Base-by-base conservation (phyloP, 164 flowering plant species). In the Piper betle region DNA sequence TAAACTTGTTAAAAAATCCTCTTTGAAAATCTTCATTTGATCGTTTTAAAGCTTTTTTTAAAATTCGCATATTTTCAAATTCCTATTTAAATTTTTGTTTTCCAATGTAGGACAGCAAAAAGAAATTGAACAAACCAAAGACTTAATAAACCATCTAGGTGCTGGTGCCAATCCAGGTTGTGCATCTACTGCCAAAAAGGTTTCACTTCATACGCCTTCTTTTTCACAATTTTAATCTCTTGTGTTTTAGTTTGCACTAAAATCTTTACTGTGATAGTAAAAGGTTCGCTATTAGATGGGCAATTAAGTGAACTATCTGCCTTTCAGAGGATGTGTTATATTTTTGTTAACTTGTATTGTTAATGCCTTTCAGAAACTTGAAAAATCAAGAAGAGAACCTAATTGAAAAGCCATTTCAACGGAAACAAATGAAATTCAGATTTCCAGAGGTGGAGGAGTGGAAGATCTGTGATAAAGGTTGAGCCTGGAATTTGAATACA, bases 141-240 rank as follows among this genome's bases (percentile, higher is more conserved):
- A 80, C 67, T 69, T 94, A 2, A 88, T 94, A 62, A 81, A 39
- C 63, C 80, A 96, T 74, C 75, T 88, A 70, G 79, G 97, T 66
- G 95, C 89, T 33, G 99, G 99, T 70, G 96, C 91, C 60, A 85
- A 82, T 75, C 65, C 97, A 52, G 99, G 99, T 11, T 95, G 99
- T 76, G 99, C 97, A 69, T 91, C 99, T 58, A 73, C 88, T 68
- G 99, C 99, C 55, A 97, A 84, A 74, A 94, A 91, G 99, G 99
- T 88, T 74, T 50, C 2, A 8, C 18, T 19, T n/a, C 64, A 10
- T 37, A n/a, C 43, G 43, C 9, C 43, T n/a, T 9, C 9, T 41
- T 41, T 41, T 41, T 7, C 10, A 3, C 50, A 10, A 8, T 43
- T 10, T 43, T 43, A 3, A 1, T 10, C 12, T 8, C 8, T 3